Evolutionary conservation across 306 rosid species (phyloP).

Genomic region (Pyrus communis): DNA sequence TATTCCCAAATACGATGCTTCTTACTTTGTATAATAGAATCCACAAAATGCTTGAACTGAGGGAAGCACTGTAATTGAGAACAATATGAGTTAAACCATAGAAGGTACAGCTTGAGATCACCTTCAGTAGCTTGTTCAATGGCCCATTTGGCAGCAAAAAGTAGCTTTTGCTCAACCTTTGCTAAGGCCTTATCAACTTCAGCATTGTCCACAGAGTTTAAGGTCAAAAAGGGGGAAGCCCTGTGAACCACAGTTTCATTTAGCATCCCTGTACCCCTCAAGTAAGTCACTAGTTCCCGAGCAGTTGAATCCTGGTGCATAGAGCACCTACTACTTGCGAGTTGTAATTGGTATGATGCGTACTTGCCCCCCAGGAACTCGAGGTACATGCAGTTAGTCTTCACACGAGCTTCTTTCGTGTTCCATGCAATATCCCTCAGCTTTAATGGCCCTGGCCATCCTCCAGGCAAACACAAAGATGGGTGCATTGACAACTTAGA

Average conservation of each 20-base stretch:
- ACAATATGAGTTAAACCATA: slow-evolving; percentile 56
- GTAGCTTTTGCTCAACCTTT: slow-evolving; percentile 36
- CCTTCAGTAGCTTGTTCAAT: slow-evolving; percentile 66
- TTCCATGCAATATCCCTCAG: slow-evolving; percentile 48
- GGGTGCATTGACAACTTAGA: slow-evolving; percentile 19
- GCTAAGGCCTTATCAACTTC: slow-evolving; percentile 31
- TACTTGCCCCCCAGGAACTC: slow-evolving; percentile 55
- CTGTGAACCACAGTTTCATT: slow-evolving; percentile 40
- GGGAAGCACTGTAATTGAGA: slow-evolving; percentile 52
- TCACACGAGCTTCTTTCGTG: slow-evolving; percentile 56
- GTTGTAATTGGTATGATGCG: slow-evolving; percentile 42
- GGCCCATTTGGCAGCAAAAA: slow-evolving; percentile 79
- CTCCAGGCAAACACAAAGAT: slow-evolving; percentile 68
- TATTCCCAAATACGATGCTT: slow-evolving; percentile 71
- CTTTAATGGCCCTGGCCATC: slow-evolving; percentile 68
- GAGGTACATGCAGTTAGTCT: slow-evolving; percentile 70
- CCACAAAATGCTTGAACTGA: slow-evolving; percentile 32
- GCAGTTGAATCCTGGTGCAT: slow-evolving; percentile 8
- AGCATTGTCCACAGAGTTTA: slow-evolving; percentile 10
- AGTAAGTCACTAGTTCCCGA: slow-evolving; percentile 13
- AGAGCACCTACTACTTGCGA: slow-evolving; percentile 22
- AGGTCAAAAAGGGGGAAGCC: slow-evolving; percentile 19
- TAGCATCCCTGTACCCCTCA: slow-evolving; percentile 36
- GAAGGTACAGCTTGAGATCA: slow-evolving; percentile 59
- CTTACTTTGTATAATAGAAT: slow-evolving; percentile 31